Conservation (phyloP, 2,329 filamentous ascomycete genomes). For the Diaporthe citriasiana region DNA sequence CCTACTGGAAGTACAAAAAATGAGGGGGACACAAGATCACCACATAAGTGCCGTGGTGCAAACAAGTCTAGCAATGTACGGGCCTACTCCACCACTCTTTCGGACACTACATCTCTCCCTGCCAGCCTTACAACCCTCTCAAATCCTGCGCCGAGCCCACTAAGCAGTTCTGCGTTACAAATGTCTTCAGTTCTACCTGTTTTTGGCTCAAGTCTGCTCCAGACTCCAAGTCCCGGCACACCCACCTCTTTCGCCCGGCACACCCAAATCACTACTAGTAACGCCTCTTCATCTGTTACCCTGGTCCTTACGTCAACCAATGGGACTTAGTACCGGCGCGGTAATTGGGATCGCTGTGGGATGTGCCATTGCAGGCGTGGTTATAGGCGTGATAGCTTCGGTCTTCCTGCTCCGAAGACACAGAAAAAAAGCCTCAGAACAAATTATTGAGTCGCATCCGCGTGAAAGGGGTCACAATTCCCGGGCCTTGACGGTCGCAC, state of each 20-base stretch:
- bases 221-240: not conserved
- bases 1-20: not conserved
- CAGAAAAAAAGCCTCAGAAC: slow-evolving; percentile 26
- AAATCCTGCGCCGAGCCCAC: not conserved
- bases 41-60: not conserved
- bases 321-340: slow-evolving; percentile 43
- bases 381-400: slow-evolving; percentile 47
- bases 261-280: not conserved
- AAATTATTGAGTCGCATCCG: not conserved
- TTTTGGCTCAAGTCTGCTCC: not conserved
- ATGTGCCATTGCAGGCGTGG: slow-evolving; percentile 48
- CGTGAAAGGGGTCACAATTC: slow-evolving; percentile 24
- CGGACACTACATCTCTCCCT: slow-evolving; percentile 1
- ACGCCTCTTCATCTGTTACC: not conserved
- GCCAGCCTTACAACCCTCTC: slow-evolving; percentile 10
- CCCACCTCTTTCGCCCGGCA: not conserved
- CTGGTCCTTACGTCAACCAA: slow-evolving; percentile 5
- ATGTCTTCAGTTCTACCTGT: not conserved
- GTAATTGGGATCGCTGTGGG: slow-evolving; percentile 51
- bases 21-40: not conserved
- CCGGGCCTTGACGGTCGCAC: slow-evolving; percentile 35
- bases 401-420: slow-evolving; percentile 48
- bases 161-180: not conserved
- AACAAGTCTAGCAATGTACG: not conserved
- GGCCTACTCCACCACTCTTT: slow-evolving; percentile 18